Conservation (phyloP, 805 yeast genomes). For the Torulaspora gathmanii region DNA sequence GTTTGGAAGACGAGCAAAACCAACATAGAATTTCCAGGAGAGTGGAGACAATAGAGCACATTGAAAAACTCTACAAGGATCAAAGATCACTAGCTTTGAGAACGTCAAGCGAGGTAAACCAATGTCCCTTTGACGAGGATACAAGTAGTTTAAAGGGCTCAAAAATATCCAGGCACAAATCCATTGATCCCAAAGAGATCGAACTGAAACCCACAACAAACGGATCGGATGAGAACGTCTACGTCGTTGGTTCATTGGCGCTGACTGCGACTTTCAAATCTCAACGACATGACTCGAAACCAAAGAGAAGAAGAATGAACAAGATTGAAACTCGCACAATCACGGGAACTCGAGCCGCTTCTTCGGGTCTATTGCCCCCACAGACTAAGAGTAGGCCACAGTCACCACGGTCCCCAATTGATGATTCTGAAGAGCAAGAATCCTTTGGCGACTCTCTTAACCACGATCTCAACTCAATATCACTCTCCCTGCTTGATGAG, state of each 20-base stretch:
- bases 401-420: background rate
- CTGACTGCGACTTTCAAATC: slow-evolving; percentile 12
- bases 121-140: background rate
- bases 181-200: slow-evolving; percentile 25
- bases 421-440: background rate
- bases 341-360: background rate
- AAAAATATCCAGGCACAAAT: slow-evolving; percentile 6
- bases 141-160: background rate
- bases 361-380: background rate
- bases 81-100: slow-evolving; percentile 4
- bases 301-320: slow-evolving; percentile 5
- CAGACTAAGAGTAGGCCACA: background rate
- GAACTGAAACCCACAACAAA: slow-evolving; percentile 16
- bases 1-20: background rate
- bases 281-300: slow-evolving; percentile 1
- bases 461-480: slow-evolving; percentile 12
- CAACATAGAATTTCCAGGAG: slow-evolving; percentile 1
- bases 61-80: slow-evolving; percentile 14
- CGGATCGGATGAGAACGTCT: slow-evolving; percentile 10
- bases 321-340: background rate
- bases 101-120: slow-evolving; percentile 1
- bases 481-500: slow-evolving; percentile 12
- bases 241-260: slow-evolving; percentile 22
- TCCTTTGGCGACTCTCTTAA: slow-evolving; percentile 6
- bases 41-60: slow-evolving; percentile 24